phyloP scores from a whole-genome alignment of 768 basidiomycete species.

The Termitomyces eurrhizus region DNA sequence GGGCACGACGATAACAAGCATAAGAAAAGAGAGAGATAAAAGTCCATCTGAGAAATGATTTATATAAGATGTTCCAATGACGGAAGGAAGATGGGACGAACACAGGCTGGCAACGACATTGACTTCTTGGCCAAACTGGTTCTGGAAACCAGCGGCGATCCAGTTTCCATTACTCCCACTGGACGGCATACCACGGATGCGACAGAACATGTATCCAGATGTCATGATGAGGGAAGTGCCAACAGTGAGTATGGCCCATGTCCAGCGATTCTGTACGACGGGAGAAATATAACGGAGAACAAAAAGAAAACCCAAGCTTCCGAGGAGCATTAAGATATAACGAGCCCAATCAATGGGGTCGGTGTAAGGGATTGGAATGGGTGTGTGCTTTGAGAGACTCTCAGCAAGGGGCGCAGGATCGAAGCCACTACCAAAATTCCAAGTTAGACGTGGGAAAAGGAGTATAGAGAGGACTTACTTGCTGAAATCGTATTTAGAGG shows the following conservation, averaged over 20 bases:
- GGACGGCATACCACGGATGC: conserved; percentile 80
- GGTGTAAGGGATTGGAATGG: conserved; percentile 76
- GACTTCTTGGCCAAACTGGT: conserved; percentile 90
- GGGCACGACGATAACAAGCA: conserved; percentile 80
- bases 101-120: conserved; percentile 84
- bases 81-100: conserved; percentile 37
- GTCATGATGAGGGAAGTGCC: conserved; percentile 77
- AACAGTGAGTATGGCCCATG: conserved; percentile 64
- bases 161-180: conserved; percentile 61
- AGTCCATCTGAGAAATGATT: conserved; percentile 63
- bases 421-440: conserved; percentile 60
- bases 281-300: conserved; percentile 59
- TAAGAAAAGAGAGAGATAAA: conserved; percentile 72
- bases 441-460: neutral
- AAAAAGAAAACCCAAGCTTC: conserved; percentile 42
- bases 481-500: conserved; percentile 75
- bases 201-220: conserved; percentile 94
- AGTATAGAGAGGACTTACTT: conserved; percentile 39
- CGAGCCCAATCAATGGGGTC: conserved; percentile 73
- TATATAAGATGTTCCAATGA: neutral
- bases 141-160: conserved; percentile 87
- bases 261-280: conserved; percentile 68
- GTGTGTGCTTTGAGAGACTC: conserved; percentile 70
- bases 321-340: conserved; percentile 42
- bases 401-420: conserved; percentile 73